phyloP scores from a whole-genome alignment of 257 asterid species.

The Scutellaria barbata region DNA sequence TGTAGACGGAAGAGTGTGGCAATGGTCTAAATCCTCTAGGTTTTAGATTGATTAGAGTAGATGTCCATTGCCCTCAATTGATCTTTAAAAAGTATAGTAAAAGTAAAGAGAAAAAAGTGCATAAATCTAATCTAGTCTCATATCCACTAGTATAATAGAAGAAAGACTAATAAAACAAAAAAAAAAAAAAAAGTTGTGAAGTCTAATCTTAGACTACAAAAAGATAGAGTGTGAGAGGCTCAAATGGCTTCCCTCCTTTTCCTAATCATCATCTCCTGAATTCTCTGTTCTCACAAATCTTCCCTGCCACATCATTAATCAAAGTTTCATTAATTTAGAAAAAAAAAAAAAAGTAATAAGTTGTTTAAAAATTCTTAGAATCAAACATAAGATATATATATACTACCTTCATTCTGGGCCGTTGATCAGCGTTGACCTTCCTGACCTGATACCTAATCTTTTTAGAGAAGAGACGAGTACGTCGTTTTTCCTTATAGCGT shows the following conservation, averaged over 20 bases:
- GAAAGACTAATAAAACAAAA: neutral
- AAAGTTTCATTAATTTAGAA: neutral
- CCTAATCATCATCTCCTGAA: slow-evolving; percentile 40
- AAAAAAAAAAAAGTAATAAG: neutral
- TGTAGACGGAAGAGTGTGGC: too few relatives aligned
- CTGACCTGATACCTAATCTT: slow-evolving; percentile 65
- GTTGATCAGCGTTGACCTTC: slow-evolving; percentile 65
- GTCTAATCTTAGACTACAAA: slow-evolving; percentile 16
- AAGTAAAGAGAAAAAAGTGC: too few relatives aligned
- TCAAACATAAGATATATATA: too few relatives aligned
- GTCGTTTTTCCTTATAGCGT: slow-evolving; percentile 61
- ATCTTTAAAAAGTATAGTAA: too few relatives aligned
- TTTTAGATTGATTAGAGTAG: too few relatives aligned
- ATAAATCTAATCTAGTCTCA: neutral
- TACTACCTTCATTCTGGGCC: slow-evolving; percentile 70
- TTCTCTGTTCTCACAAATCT: slow-evolving; percentile 50
- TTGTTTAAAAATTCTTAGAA: too few relatives aligned
- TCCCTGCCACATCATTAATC: slow-evolving; percentile 50
- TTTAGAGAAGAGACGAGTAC: slow-evolving; percentile 59
- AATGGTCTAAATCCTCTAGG: too few relatives aligned
- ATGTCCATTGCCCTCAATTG: too few relatives aligned
- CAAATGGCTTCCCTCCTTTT: neutral
- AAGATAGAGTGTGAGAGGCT: neutral
- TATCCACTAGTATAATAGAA: neutral
- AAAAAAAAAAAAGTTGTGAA: neutral